Conservation (phyloP, 2,329 filamentous ascomycete species). For the Pseudogymnoascus sp. region DNA sequence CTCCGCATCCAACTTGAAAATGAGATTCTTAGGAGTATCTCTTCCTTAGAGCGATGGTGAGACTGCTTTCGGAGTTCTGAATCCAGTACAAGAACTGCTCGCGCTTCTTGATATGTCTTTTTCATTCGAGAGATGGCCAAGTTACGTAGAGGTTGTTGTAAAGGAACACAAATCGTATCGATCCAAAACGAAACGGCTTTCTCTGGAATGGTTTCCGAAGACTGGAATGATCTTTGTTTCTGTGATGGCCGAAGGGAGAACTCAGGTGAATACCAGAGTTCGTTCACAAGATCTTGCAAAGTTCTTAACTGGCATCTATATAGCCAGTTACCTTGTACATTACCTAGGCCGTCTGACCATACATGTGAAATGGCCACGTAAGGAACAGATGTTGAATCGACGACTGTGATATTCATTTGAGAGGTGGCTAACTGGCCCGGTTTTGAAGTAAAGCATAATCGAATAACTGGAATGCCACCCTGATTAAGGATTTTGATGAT, state of each 20-base stretch:
- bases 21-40: constrained; percentile 28
- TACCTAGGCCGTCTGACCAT: constrained; percentile 33
- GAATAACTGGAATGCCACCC: no score
- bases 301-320: constrained; percentile 18
- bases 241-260: neutral
- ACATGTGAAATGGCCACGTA: constrained; percentile 34
- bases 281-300: constrained; percentile 11
- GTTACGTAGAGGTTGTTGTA: constrained; percentile 20
- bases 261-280: constrained; percentile 6
- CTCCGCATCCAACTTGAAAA: constrained; percentile 34
- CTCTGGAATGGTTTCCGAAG: constrained; percentile 10
- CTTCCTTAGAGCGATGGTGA: constrained; percentile 16
- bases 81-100: constrained; percentile 31
- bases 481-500: no score
- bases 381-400: constrained; percentile 20
- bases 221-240: neutral
- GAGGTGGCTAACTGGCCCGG: no score
- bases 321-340: constrained; percentile 25
- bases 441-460: no score
- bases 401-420: constrained; percentile 17
- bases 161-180: constrained; percentile 32
- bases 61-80: constrained; percentile 23
- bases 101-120: constrained; percentile 29
- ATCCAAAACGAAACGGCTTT: constrained; percentile 25
- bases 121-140: constrained; percentile 30